Evolutionary conservation across 345 rosid genomes (phyloP).

Genomic region (Gossypium ekmanianum): DNA sequence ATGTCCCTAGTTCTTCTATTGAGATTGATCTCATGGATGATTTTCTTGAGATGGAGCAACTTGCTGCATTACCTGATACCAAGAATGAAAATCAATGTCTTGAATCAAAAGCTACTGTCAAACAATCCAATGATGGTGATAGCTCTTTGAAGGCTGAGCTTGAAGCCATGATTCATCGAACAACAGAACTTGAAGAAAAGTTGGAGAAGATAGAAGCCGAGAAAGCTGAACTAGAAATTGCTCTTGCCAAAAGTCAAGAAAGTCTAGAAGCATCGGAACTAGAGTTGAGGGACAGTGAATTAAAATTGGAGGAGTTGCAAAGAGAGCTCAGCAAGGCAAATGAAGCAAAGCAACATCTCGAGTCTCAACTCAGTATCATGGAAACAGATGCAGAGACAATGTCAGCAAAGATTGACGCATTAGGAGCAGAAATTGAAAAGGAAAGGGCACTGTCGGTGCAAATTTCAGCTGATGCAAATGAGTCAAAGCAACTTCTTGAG

Average conservation of each 20-base stretch:
- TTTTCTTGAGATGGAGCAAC: slow-evolving; percentile 93
- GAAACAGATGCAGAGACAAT: slow-evolving; percentile 47
- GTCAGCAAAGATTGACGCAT: slow-evolving; percentile 43
- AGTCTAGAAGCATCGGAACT: slow-evolving; percentile 37
- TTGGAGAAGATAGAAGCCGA: slow-evolving; percentile 36
- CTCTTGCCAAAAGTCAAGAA: slow-evolving; percentile 43
- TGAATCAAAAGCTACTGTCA: slow-evolving; percentile 34
- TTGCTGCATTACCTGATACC: slow-evolving; percentile 67
- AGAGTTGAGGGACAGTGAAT: slow-evolving; percentile 50
- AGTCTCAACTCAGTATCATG: slow-evolving; percentile 48
- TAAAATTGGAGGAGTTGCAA: slow-evolving; percentile 50
- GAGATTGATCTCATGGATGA: slow-evolving; percentile 86
- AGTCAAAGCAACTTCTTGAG: slow-evolving; percentile 47
- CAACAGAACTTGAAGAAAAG: slow-evolving; percentile 42
- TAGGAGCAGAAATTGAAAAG: slow-evolving; percentile 53
- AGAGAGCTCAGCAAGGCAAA: slow-evolving; percentile 39
- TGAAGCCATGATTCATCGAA: slow-evolving; percentile 34
- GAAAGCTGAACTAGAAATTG: slow-evolving; percentile 54
- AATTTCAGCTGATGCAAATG: slow-evolving; percentile 40
- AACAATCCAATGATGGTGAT: slow-evolving; percentile 33
- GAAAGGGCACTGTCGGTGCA: slow-evolving; percentile 46
- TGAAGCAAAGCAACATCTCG: slow-evolving; percentile 49
- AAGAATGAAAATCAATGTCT: slow-evolving; percentile 24
- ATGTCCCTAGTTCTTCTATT: slow-evolving; percentile 33
- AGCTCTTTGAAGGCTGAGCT: slow-evolving; percentile 47